phyloP scores from a whole-genome alignment of 192 early-diverging fungal species.

The Entrophospora sp. region DNA sequence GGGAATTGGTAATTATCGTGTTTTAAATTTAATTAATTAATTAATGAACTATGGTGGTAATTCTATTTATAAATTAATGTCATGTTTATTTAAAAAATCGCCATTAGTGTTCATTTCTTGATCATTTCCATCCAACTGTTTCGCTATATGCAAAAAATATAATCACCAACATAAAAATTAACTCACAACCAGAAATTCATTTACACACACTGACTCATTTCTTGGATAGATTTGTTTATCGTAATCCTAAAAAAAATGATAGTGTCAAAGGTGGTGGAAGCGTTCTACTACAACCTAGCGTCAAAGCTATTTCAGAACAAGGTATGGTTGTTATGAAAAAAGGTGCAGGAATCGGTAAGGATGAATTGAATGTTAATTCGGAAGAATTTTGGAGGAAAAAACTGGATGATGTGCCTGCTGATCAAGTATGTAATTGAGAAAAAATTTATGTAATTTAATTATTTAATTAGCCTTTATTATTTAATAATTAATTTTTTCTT shows the following conservation, averaged over 20 bases:
- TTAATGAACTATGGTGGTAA: neutral
- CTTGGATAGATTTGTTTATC: conserved; percentile 91
- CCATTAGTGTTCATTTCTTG: conserved; percentile 67
- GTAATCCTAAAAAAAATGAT: conserved; percentile 79
- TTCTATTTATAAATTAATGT: neutral
- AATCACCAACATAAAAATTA: conserved; percentile 58
- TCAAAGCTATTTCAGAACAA: conserved; percentile 33
- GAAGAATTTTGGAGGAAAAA: conserved; percentile 50
- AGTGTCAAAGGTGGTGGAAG: conserved; percentile 42
- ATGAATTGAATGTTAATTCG: conserved; percentile 58
- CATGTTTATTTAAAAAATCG: conserved; percentile 28
- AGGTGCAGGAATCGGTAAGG: conserved; percentile 41
- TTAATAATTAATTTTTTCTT: conserved; percentile 11
- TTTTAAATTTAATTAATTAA: neutral
- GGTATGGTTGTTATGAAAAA: conserved; percentile 57
- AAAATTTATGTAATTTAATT: neutral
- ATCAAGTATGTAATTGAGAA: conserved; percentile 41
- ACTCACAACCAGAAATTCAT: conserved; percentile 67
- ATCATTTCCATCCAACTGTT: conserved; percentile 91
- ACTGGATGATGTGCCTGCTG: conserved; percentile 57
- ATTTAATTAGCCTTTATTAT: conserved; percentile 3
- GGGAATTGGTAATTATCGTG: conserved; percentile 70
- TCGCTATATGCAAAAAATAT: conserved; percentile 70
- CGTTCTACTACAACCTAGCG: conserved; percentile 60
- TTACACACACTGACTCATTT: conserved; percentile 88